Percentiles rank a stretch among this genome's conserved stretches.
Evolutionary conservation across 148 eudicot species (phyloP).

Genomic region (Simmondsia chinensis): DNA sequence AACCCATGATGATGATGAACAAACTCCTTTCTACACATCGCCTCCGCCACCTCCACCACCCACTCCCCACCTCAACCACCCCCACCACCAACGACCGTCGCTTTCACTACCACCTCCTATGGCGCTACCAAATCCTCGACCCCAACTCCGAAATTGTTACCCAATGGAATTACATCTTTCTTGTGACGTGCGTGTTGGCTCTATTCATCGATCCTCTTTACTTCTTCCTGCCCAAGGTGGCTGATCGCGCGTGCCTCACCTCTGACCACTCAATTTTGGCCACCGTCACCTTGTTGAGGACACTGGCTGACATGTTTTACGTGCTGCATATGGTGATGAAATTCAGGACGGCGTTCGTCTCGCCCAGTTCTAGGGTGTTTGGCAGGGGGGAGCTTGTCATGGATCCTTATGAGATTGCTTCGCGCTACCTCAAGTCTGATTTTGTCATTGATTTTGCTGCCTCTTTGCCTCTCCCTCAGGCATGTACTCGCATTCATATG

Average conservation of each 20-base stretch:
- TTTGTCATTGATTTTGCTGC: constrained; percentile 36
- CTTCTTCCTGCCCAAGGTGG: constrained; percentile 27
- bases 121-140: constrained; percentile 30
- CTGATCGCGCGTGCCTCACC: constrained; percentile 18
- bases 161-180: constrained; percentile 33
- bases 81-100: constrained; percentile 16
- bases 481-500: background rate
- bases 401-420: constrained; percentile 37
- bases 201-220: constrained; percentile 34
- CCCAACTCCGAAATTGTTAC: constrained; percentile 31
- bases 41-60: constrained; percentile 17
- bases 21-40: constrained; percentile 21
- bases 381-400: constrained; percentile 37
- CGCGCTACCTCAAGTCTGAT: constrained; percentile 26
- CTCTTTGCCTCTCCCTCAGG: constrained; percentile 41
- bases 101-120: constrained; percentile 25
- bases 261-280: constrained; percentile 11
- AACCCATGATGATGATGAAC: too few species aligned
- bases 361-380: constrained; percentile 32
- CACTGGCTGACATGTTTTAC: constrained; percentile 22
- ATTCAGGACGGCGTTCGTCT: constrained; percentile 30
- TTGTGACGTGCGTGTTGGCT: constrained; percentile 23
- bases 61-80: constrained; percentile 10
- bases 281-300: constrained; percentile 19
- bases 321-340: constrained; percentile 28